Evolutionary conservation across 352 stramenopile genomes (phyloP).

Genomic region (Stramenopiles sp.): DNA sequence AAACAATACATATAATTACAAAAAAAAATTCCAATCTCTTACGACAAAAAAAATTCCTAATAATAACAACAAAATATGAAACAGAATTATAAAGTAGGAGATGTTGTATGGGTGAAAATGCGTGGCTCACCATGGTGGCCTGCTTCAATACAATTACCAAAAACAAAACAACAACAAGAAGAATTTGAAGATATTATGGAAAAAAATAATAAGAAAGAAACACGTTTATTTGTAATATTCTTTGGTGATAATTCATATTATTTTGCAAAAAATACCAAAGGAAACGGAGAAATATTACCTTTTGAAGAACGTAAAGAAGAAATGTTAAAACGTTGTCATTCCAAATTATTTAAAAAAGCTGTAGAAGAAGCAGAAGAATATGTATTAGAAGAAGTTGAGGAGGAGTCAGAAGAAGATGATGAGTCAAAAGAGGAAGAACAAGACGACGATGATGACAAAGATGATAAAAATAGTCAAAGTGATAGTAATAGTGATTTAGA

Average conservation of each 20-base stretch:
- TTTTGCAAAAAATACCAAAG: not conserved
- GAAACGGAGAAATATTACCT: not conserved
- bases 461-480: not conserved
- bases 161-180: not conserved
- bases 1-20: too few species aligned
- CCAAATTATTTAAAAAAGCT: not conserved
- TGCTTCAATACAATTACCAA: not conserved
- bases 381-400: not conserved
- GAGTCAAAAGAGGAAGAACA: not conserved
- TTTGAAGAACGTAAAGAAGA: not conserved
- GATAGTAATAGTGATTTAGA: not conserved
- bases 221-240: not conserved
- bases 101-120: not conserved
- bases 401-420: not conserved
- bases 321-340: not conserved
- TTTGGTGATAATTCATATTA: not conserved
- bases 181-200: not conserved
- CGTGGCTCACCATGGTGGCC: not conserved
- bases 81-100: too few species aligned
- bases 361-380: not conserved
- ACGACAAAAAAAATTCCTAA: too few species aligned
- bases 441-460: not conserved
- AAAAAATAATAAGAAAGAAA: too few species aligned
- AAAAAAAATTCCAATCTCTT: too few species aligned
- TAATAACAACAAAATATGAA: too few species aligned